A percentile compares a stretch with the other conserved stretches of the same genome.
Evolutionary conservation across 192 early-diverging fungal genomes (phyloP).

Genomic region (Coemansia biformis): DNA sequence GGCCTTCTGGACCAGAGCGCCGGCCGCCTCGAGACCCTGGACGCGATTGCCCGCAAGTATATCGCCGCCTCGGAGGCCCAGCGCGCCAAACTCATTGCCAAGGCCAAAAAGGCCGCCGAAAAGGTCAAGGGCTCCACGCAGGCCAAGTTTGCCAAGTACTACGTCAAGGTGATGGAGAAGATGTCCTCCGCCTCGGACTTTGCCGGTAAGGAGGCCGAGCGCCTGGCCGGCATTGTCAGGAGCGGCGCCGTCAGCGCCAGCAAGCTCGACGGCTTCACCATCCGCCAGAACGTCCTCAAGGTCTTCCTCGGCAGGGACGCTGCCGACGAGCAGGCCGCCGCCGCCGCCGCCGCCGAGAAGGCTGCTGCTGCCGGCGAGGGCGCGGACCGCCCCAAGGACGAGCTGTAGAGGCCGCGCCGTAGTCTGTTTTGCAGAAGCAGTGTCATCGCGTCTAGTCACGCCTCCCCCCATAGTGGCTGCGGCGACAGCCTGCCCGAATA

Average conservation of each 20-base stretch:
- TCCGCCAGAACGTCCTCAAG: constrained; percentile 80
- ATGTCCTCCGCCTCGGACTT: constrained; percentile 63
- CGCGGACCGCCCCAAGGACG: constrained; percentile 46
- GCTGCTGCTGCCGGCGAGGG: too few species aligned
- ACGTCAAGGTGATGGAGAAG: constrained; percentile 91
- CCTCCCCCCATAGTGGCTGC: too few species aligned
- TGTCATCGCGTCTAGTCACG: too few species aligned
- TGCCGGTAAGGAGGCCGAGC: constrained; percentile 69
- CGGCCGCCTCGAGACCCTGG: constrained; percentile 35
- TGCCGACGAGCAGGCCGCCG: constrained; percentile 9
- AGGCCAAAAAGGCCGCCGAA: constrained; percentile 45
- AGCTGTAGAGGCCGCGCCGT: constrained; percentile 22
- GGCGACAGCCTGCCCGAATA: too few species aligned
- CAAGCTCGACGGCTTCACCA: constrained; percentile 81
- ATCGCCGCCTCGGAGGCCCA: constrained; percentile 49
- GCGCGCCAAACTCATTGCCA: constrained; percentile 46
- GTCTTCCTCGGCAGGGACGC: constrained; percentile 48
- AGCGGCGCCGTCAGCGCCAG: constrained; percentile 59
- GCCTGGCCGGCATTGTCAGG: constrained; percentile 73
- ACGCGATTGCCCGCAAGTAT: constrained; percentile 56
- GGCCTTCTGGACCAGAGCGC: constrained; percentile 64
- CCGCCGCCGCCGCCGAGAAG: constrained; percentile 17
- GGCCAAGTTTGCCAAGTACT: constrained; percentile 69
- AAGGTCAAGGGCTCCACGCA: constrained; percentile 45
- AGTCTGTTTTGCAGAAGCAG: neutral